phyloP scores from a whole-genome alignment of 164 flowering plant genomes.

The Piper longum region DNA sequence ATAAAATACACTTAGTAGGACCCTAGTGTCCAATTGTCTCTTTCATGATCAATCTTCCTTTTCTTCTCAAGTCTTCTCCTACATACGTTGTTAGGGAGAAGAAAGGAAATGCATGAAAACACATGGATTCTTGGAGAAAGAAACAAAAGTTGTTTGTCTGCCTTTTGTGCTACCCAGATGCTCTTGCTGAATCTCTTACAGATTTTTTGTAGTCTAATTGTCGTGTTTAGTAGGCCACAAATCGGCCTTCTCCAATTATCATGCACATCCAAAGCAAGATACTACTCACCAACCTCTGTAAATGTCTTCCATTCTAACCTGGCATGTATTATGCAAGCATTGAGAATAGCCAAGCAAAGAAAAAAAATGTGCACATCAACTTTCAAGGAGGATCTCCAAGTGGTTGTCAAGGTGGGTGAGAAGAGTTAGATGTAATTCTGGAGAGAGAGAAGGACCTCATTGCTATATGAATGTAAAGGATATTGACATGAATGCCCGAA shows the following conservation, averaged over 20 bases:
- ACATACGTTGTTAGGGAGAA: neutral
- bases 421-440: neutral
- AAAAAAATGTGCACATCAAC: too few relatives aligned
- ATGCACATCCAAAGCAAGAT: neutral
- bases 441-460: neutral
- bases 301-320: too few relatives aligned
- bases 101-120: too few relatives aligned
- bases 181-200: slow-evolving; percentile 6
- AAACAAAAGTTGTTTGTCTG: neutral
- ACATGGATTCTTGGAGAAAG: neutral
- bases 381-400: too few relatives aligned
- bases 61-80: neutral
- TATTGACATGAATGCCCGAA: neutral
- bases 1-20: too few relatives aligned
- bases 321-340: too few relatives aligned
- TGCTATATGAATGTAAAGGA: neutral
- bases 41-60: too few relatives aligned
- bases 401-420: neutral
- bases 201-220: slow-evolving; percentile 5
- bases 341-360: too few relatives aligned
- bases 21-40: neutral
- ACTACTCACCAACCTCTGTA: neutral
- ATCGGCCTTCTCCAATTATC: neutral
- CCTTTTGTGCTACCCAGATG: slow-evolving; percentile 6
- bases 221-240: slow-evolving; percentile 7